Percentiles rank a stretch among this genome's conserved stretches.
These are phyloP conservation scores for Coniochaeta sp. DNA, from an alignment of 2,329 filamentous ascomycete species.

Conservation along the genomic window DNA sequence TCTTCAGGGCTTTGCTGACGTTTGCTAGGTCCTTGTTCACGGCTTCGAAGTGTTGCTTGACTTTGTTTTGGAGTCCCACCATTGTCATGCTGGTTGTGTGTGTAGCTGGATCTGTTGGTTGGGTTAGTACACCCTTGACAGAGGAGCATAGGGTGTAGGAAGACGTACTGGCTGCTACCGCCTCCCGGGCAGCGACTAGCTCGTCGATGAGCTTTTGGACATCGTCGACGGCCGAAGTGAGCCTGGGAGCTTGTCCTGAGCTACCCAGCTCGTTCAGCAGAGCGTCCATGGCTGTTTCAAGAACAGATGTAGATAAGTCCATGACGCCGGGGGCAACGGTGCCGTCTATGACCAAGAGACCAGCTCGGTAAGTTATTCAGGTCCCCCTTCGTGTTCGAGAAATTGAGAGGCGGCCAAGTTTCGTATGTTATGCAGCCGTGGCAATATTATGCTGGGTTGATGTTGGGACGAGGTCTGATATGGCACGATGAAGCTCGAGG, in stretches of 20 bases:
- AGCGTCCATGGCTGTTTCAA: conserved; percentile 33
- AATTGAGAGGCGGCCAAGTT: too few relatives aligned
- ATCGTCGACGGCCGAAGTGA: conserved; percentile 66
- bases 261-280: conserved; percentile 69
- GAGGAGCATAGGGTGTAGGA: background rate
- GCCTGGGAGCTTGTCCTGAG: conserved; percentile 61
- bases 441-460: too few relatives aligned
- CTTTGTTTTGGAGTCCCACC: conserved; percentile 76
- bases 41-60: conserved; percentile 73
- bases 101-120: conserved; percentile 47
- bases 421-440: too few relatives aligned
- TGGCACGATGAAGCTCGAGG: too few relatives aligned
- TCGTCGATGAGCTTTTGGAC: conserved; percentile 78
- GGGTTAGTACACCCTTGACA: background rate
- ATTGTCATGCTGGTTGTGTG: conserved; percentile 66
- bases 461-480: too few relatives aligned
- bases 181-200: conserved; percentile 65
- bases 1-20: conserved; percentile 73
- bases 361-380: too few relatives aligned
- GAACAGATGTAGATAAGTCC: conserved; percentile 19
- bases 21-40: conserved; percentile 78
- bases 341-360: background rate
- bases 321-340: too few relatives aligned
- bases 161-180: conserved; percentile 59
- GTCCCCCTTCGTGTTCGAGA: too few relatives aligned